These are phyloP conservation scores for Trichoderma lentiforme DNA, from an alignment of 2,329 filamentous ascomycete genomes.

Conservation along the genomic window DNA sequence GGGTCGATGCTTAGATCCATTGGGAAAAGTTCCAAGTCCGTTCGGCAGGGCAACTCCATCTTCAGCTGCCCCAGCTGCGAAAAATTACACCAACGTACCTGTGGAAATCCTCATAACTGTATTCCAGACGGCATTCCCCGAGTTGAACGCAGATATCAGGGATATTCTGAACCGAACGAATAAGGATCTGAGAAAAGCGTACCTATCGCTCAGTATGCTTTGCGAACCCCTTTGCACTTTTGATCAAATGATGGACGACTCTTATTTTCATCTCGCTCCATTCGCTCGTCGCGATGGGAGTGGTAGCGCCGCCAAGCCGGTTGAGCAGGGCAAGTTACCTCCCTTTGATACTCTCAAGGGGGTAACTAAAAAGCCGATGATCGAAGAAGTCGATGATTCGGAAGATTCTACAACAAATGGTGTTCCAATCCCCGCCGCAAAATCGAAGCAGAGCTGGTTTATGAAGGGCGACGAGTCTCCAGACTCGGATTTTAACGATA, in stretches of 20 bases:
- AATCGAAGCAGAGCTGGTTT: background rate
- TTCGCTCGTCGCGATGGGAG: background rate
- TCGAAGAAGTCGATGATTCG: constrained; percentile 23
- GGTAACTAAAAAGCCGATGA: constrained; percentile 27
- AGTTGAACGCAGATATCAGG: constrained; percentile 36
- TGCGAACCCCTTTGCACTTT: constrained; percentile 33
- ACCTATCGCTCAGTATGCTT: constrained; percentile 33
- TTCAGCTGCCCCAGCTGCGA: background rate
- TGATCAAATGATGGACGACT: constrained; percentile 33
- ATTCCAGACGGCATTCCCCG: constrained; percentile 42
- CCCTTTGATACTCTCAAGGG: background rate
- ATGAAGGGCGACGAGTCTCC: background rate
- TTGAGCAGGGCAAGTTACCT: background rate
- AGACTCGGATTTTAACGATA: background rate
- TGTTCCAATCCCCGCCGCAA: background rate
- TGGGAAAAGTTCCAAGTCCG: background rate
- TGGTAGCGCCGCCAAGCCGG: background rate
- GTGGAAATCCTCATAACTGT: constrained; percentile 37
- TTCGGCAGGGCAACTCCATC: background rate
- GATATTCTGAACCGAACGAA: constrained; percentile 29
- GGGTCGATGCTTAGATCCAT: background rate
- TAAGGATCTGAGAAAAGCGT: constrained; percentile 38
- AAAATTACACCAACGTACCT: background rate
- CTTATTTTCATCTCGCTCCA: background rate
- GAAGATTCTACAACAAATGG: background rate